Percentiles rank a stretch among this genome's conserved stretches.
phyloP scores from a whole-genome alignment of 371 early-diverging fungal genomes.

The Actinomortierella wolfii region DNA sequence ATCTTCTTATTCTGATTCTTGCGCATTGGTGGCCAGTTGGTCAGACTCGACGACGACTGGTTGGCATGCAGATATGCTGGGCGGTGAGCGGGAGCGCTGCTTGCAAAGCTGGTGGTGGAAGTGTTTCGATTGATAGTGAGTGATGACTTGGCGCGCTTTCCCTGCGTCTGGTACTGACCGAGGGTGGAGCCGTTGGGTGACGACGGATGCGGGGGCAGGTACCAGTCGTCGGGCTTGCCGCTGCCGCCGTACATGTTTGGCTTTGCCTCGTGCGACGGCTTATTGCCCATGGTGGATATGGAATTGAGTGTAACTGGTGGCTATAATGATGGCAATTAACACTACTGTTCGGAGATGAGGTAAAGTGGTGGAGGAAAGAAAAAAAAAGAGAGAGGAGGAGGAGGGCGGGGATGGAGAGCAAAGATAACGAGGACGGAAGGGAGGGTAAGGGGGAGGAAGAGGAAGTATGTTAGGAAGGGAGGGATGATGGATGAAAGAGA shows the following conservation, averaged over 20 bases:
- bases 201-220: conserved; percentile 26
- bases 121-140: conserved; percentile 32
- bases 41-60: conserved; percentile 38
- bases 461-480: neutral
- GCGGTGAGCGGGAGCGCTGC: conserved; percentile 28
- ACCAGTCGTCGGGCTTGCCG: conserved; percentile 32
- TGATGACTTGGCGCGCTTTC: conserved; percentile 31
- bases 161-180: conserved; percentile 17
- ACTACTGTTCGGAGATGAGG: neutral
- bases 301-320: neutral
- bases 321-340: neutral
- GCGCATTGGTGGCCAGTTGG: conserved; percentile 37
- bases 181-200: conserved; percentile 40
- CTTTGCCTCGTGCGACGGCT: conserved; percentile 27
- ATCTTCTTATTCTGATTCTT: conserved; percentile 51
- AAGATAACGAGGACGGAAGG: neutral
- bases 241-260: conserved; percentile 6
- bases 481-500: conserved; percentile 2
- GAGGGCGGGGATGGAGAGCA: neutral
- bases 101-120: conserved; percentile 40
- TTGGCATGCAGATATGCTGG: conserved; percentile 40
- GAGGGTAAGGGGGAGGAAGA: conserved; percentile 2
- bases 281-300: conserved; percentile 28
- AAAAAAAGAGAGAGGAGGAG: conserved; percentile 3
- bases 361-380: neutral